Base-by-base conservation (phyloP, 2,329 filamentous ascomycete genomes). In the Dryadomyces quercus-mongolicae region DNA sequence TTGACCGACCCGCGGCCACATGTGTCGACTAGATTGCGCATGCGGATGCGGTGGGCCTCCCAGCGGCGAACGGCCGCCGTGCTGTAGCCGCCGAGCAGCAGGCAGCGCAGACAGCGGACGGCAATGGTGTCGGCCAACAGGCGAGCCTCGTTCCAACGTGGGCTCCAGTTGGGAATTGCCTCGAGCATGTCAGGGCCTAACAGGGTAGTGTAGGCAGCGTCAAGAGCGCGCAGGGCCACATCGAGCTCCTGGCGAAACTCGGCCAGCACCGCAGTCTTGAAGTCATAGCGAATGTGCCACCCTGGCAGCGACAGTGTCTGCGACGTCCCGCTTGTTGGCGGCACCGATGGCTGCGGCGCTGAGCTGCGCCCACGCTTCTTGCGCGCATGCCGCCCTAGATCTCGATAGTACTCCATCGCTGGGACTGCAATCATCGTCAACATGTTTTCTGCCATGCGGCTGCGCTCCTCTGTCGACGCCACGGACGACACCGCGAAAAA, bases 241-340 rank as follows among this genome's bases (percentile, higher is more conserved):
- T 96, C 92, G 77, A 92, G 88, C 66, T 97, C 93, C 64, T 94
- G 88, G 9, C 93, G 81, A 60, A 95, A 96, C 64, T 97, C 92
- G 31, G 91, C 88, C 64, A 97, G 88, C 0, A 95, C 75, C 7
- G 85, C 92, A 18, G 91, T 77, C 66, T 98, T 98, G 71, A 95
- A 90, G 64, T 98, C 92, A 68, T 96, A 96, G 16, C 92, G 84
- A 53, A 94, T 85, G 63, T 89, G 90, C 93, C 92, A 98, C 3
- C 88, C 91, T 45, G 89, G 83, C 10, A 85, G 74, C 1, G 90
- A 87, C n/a, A 96, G 70, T 0, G 86, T 88, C 63, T 93, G 87
- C 1, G 90, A 94, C 1, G 88, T 94, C 31, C 88, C 88, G 20
- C 78, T 83, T 0, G 88, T 92, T 1, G 89, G 88, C 5, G 90